Conservation (phyloP, 2,329 filamentous ascomycete species). For the Sphaerulina musiva region DNA sequence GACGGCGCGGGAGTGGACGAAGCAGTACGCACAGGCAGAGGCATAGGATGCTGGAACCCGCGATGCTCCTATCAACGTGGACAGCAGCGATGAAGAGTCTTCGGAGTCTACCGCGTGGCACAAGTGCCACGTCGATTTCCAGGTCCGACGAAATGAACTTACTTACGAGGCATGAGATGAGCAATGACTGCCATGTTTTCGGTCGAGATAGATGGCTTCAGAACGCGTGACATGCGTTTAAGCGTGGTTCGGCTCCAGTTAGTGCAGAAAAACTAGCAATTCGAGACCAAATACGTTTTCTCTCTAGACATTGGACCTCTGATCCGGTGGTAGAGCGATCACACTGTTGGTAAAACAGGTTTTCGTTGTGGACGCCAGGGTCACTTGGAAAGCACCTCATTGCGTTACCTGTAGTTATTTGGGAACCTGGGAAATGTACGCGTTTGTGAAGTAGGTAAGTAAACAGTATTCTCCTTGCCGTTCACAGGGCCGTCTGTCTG, state of each 20-base stretch:
- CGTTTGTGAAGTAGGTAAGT: too few relatives aligned
- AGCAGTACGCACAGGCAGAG: slow-evolving; percentile 57
- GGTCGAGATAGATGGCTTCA: not conserved
- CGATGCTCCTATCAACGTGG: not conserved
- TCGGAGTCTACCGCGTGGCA: not conserved
- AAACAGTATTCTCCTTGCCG: too few relatives aligned
- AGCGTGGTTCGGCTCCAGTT: not conserved
- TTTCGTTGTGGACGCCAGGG: too few relatives aligned
- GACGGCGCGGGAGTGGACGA: slow-evolving; percentile 88
- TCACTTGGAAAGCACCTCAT: too few relatives aligned
- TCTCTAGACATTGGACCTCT: not conserved
- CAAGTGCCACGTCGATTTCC: not conserved
- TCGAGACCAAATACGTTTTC: not conserved
- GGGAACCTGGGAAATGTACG: too few relatives aligned
- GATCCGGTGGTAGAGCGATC: not conserved
- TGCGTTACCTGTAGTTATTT: too few relatives aligned
- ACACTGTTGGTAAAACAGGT: too few relatives aligned
- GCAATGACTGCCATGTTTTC: not conserved
- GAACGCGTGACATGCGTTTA: not conserved
- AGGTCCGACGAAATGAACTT: not conserved
- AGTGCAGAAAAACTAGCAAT: not conserved
- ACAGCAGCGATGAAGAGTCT: not conserved
- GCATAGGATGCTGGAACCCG: not conserved
- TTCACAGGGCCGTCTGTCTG: too few relatives aligned
- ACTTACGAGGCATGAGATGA: not conserved